A percentile compares a stretch with the other conserved stretches of the same genome.
These are phyloP conservation scores for Spencermartinsiella ligniputridi DNA, from an alignment of 1,139 yeast genomes.

Conservation along the genomic window DNA sequence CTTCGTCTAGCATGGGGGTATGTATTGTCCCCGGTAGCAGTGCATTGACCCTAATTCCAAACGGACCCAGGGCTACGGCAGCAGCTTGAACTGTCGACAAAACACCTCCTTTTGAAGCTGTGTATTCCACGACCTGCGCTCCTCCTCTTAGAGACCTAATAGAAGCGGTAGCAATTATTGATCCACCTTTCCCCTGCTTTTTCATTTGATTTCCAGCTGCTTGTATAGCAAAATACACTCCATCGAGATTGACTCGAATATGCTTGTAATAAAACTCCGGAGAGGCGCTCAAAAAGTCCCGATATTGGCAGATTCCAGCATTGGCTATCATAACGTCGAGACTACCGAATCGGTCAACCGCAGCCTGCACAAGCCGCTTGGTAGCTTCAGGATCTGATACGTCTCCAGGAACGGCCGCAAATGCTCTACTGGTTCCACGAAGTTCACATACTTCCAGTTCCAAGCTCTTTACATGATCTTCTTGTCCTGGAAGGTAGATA, in stretches of 20 bases:
- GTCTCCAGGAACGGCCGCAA: constrained; percentile 41
- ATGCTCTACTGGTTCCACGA: constrained; percentile 23
- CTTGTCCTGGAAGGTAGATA: constrained; percentile 27
- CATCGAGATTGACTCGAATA: constrained; percentile 35
- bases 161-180: constrained; percentile 42
- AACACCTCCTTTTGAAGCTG: constrained; percentile 16
- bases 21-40: constrained; percentile 16
- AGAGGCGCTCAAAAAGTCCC: constrained; percentile 35
- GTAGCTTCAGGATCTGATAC: constrained; percentile 40
- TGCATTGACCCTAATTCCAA: constrained; percentile 15
- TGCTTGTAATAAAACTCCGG: constrained; percentile 27
- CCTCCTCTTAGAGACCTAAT: constrained; percentile 36
- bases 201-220: constrained; percentile 44
- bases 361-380: constrained; percentile 31
- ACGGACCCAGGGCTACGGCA: constrained; percentile 16
- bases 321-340: constrained; percentile 43
- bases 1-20: constrained; percentile 29
- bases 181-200: constrained; percentile 23
- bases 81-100: constrained; percentile 14
- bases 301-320: constrained; percentile 43
- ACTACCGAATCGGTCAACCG: constrained; percentile 40
- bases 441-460: constrained; percentile 27
- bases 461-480: constrained; percentile 20
- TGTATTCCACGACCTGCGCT: constrained; percentile 14
- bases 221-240: constrained; percentile 40